Percentiles rank a stretch among this genome's conserved stretches.
Conservation (phyloP, 164 flowering plant genomes). For the Houttuynia cordata region DNA sequence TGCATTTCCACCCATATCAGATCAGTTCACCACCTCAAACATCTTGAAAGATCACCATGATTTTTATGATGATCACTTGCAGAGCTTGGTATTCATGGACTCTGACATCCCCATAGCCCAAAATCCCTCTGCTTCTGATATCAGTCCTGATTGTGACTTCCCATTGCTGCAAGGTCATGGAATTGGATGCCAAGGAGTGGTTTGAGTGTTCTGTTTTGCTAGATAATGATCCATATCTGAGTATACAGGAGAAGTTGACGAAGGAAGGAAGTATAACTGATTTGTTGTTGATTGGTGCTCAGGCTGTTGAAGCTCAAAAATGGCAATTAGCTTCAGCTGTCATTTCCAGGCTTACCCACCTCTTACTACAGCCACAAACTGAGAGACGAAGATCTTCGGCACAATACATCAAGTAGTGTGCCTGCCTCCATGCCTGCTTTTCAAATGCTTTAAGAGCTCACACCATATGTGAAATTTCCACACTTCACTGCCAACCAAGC, state of each 20-base stretch:
- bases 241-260: not conserved
- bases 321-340: slow-evolving; percentile 10
- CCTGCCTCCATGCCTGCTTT: slow-evolving; percentile 12
- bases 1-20: not conserved
- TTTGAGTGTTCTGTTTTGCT: not conserved
- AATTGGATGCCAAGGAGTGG: not conserved
- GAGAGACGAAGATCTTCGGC: slow-evolving; percentile 8
- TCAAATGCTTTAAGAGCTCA: slow-evolving; percentile 26
- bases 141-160: slow-evolving; percentile 1
- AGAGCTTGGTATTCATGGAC: not conserved
- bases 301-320: slow-evolving; percentile 23
- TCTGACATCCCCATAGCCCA: not conserved
- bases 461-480: slow-evolving; percentile 27
- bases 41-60: not conserved
- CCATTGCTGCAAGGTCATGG: slow-evolving; percentile 2
- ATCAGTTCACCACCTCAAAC: slow-evolving; percentile 3
- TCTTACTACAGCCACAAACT: slow-evolving; percentile 8
- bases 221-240: not conserved
- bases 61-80: slow-evolving; percentile 1
- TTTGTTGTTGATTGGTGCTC: slow-evolving; percentile 23
- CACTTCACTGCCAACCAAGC: slow-evolving; percentile 40
- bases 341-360: slow-evolving; percentile 10
- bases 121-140: not conserved
- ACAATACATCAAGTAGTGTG: not conserved
- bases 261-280: slow-evolving; percentile 17